These are phyloP conservation scores for Xylaria curta DNA, from an alignment of 495 filamentous ascomycete species.

Conservation along the genomic window DNA sequence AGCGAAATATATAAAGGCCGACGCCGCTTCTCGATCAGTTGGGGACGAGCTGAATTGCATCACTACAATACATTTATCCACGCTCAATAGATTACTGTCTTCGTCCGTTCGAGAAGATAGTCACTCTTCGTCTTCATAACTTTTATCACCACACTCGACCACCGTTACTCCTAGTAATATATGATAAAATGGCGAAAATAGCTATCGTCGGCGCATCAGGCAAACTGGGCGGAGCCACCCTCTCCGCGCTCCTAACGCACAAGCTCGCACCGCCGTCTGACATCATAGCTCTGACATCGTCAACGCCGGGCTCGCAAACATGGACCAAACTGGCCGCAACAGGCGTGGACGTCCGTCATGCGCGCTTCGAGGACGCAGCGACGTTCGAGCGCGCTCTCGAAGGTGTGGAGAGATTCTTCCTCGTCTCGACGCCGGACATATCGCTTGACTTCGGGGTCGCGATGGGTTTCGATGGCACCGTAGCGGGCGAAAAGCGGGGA, in stretches of 20 bases:
- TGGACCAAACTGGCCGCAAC: slow-evolving; percentile 31
- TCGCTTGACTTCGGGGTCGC: slow-evolving; percentile 31
- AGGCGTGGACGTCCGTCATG: slow-evolving; percentile 46
- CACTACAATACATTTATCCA: neutral
- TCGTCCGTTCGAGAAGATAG: neutral
- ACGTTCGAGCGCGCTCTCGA: slow-evolving; percentile 46
- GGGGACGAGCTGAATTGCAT: neutral
- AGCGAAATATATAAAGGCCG: neutral
- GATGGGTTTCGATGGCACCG: slow-evolving; percentile 23
- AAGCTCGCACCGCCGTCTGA: slow-evolving; percentile 39
- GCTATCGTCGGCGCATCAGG: slow-evolving; percentile 51
- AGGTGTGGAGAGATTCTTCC: slow-evolving; percentile 54
- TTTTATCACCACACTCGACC: neutral
- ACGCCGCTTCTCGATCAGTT: neutral
- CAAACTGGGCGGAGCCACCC: slow-evolving; percentile 52
- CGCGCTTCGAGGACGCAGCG: slow-evolving; percentile 49
- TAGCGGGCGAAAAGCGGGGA: slow-evolving; percentile 35
- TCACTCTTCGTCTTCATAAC: neutral
- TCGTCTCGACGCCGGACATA: slow-evolving; percentile 51
- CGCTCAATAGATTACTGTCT: neutral
- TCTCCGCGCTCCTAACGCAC: slow-evolving; percentile 48
- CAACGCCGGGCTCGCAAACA: slow-evolving; percentile 33
- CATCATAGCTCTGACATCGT: slow-evolving; percentile 49
- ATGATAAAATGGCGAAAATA: slow-evolving; percentile 36
- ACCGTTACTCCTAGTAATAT: neutral